A percentile compares a stretch with the other conserved stretches of the same genome.
These are phyloP conservation scores for Sphaerostilbella broomeana DNA, from an alignment of 2,329 filamentous ascomycete genomes.

Conservation along the genomic window DNA sequence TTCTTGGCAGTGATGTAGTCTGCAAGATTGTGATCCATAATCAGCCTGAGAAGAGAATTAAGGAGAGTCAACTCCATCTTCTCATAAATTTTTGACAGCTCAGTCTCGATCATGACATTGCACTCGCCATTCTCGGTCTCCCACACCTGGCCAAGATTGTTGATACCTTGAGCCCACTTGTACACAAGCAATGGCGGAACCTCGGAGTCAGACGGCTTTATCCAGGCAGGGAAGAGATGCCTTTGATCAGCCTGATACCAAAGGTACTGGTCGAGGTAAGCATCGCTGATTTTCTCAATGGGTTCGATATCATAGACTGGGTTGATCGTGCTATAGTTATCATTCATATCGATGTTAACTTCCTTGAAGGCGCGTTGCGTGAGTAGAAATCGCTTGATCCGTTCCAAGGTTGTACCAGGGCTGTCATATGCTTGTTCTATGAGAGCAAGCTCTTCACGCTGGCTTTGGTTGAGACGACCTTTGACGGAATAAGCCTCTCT, in stretches of 20 bases:
- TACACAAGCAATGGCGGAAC: constrained; percentile 91
- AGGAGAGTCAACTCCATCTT: constrained; percentile 96
- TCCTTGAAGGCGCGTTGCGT: constrained; percentile 99
- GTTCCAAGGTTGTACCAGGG: constrained; percentile 87
- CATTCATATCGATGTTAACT: constrained; percentile 99
- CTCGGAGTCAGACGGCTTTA: constrained; percentile 97
- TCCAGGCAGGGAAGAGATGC: constrained; percentile 96
- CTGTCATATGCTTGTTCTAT: constrained; percentile 99
- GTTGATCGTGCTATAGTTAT: constrained; percentile 99
- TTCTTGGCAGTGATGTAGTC: constrained; percentile 99
- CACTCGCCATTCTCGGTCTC: constrained; percentile 89
- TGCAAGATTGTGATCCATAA: constrained; percentile 99
- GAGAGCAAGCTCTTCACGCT: constrained; percentile 90
- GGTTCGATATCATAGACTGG: constrained; percentile 98
- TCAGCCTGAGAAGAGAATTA: constrained; percentile 84
- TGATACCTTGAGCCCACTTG: constrained; percentile 99
- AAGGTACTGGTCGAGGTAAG: constrained; percentile 94
- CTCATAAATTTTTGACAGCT: constrained; percentile 98
- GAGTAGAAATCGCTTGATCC: constrained; percentile 95
- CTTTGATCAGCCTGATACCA: constrained; percentile 99
- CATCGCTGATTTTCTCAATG: constrained; percentile 98
- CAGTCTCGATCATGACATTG: constrained; percentile 97
- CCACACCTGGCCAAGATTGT: constrained; percentile 95
- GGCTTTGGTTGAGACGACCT: constrained; percentile 91
- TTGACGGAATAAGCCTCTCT: constrained; percentile 97